Conservation (phyloP, 2,329 filamentous ascomycete species). For the Ophiostoma piceae region DNA sequence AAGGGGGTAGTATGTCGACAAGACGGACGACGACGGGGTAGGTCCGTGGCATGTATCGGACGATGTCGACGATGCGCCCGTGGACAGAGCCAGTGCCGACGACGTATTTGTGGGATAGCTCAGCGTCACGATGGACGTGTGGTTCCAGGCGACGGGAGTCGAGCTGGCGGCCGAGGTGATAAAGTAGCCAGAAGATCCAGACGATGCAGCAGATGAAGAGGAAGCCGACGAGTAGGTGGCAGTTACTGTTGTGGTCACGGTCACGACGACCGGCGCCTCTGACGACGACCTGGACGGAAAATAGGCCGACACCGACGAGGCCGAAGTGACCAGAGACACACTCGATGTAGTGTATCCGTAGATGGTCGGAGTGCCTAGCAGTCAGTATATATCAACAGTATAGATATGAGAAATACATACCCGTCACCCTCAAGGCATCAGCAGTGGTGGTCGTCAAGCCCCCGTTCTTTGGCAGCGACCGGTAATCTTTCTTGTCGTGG, state of each 20-base stretch:
- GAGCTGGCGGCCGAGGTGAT: neutral
- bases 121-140: neutral
- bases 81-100: neutral
- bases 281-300: neutral
- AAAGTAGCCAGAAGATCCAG: neutral
- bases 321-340: neutral
- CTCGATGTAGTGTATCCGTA: neutral
- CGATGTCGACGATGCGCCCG: neutral
- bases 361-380: neutral
- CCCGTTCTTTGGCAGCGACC: neutral
- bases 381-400: neutral
- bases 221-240: neutral
- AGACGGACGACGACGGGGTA: neutral
- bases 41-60: neutral
- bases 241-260: neutral
- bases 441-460: neutral
- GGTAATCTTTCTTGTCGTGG: slow-evolving; percentile 7
- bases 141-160: neutral
- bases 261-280: slow-evolving; percentile 2
- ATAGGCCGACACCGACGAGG: neutral
- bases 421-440: neutral
- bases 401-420: neutral
- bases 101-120: neutral
- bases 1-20: neutral
- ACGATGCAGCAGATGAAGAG: neutral